Percentiles rank a stretch among this genome's conserved stretches.
These are phyloP conservation scores for Phaeosphaeria sp. DNA, from an alignment of 2,329 filamentous ascomycete genomes.

Conservation along the genomic window DNA sequence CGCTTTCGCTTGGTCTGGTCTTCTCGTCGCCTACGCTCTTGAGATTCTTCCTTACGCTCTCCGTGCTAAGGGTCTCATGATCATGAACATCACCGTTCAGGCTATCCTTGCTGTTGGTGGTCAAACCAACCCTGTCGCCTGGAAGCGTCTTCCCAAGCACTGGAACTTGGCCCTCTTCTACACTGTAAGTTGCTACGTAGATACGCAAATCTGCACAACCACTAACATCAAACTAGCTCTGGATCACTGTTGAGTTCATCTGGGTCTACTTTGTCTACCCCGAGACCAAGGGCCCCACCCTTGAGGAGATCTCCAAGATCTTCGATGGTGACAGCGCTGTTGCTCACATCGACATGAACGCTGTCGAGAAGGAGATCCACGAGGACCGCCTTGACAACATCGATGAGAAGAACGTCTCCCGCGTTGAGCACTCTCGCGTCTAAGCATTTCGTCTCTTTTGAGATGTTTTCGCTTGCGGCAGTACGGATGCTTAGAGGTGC, in stretches of 20 bases:
- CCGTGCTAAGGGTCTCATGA: constrained; percentile 56
- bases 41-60: constrained; percentile 59
- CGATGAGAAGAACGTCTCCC: constrained; percentile 21
- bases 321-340: constrained; percentile 69
- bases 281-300: constrained; percentile 71
- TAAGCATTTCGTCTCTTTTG: constrained; percentile 3
- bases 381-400: constrained; percentile 19
- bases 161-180: constrained; percentile 73
- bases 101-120: constrained; percentile 67
- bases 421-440: constrained; percentile 18
- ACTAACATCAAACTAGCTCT: constrained; percentile 45
- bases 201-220: background rate
- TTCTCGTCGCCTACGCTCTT: constrained; percentile 62
- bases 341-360: constrained; percentile 31
- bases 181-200: constrained; percentile 44
- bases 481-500: background rate
- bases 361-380: constrained; percentile 27
- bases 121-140: constrained; percentile 68
- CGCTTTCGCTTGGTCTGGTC: constrained; percentile 64
- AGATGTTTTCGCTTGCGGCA: background rate
- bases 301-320: constrained; percentile 73
- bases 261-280: constrained; percentile 59
- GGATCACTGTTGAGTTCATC: constrained; percentile 65
- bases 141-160: constrained; percentile 62
- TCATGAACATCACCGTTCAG: constrained; percentile 71